Percentiles rank a stretch among this genome's conserved stretches.
Conservation (phyloP, 805 yeast species). For the Millerago galiae region DNA sequence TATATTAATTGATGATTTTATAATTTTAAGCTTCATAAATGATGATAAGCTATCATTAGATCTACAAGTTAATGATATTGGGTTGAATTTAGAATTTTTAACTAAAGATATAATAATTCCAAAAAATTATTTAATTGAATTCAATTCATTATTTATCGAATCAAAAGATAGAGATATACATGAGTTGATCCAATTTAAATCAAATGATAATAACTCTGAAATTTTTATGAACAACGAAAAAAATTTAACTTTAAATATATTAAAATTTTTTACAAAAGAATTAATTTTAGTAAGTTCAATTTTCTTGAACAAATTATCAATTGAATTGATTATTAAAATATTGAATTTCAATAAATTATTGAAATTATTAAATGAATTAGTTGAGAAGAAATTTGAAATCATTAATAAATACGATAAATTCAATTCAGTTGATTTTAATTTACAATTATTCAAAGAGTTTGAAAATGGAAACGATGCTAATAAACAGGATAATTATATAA, state of each 20-base stretch:
- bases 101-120: slow-evolving; percentile 2
- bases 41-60: slow-evolving; percentile 14
- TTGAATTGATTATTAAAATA: neutral
- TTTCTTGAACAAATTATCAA: neutral
- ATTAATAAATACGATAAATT: slow-evolving; percentile 6
- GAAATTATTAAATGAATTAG: neutral
- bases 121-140: neutral
- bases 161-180: neutral
- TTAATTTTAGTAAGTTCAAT: neutral
- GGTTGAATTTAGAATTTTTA: slow-evolving; percentile 2
- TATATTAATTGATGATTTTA: slow-evolving; percentile 8
- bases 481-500: slow-evolving; percentile 5
- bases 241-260: slow-evolving; percentile 1
- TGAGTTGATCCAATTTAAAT: slow-evolving; percentile 1
- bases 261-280: slow-evolving; percentile 5
- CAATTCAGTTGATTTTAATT: slow-evolving; percentile 5
- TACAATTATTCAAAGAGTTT: slow-evolving; percentile 7
- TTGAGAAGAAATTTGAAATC: neutral
- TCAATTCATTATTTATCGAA: slow-evolving; percentile 1
- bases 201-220: slow-evolving; percentile 6
- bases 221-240: slow-evolving; percentile 1
- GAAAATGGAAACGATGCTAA: neutral
- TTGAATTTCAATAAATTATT: slow-evolving; percentile 2
- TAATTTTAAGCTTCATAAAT: slow-evolving; percentile 8
- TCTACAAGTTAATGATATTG: slow-evolving; percentile 5